Conservation (phyloP, 352 stramenopile species). For the Phytophthora parvispora region DNA sequence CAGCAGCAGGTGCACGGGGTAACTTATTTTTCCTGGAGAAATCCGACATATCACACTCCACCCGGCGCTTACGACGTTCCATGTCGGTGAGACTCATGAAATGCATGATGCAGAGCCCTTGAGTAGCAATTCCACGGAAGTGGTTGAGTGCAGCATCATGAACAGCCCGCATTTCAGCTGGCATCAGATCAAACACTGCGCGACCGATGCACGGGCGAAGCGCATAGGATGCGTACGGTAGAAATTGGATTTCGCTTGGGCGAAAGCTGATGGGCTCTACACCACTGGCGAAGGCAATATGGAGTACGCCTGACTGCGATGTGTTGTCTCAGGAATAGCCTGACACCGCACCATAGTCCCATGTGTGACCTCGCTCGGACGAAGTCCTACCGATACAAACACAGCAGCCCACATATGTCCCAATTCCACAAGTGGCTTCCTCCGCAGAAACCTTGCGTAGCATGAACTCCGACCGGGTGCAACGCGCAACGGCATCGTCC, state of each 20-base stretch:
- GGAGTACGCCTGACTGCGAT: slow-evolving; percentile 4
- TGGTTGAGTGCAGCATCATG: neutral
- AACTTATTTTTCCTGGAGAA: slow-evolving; percentile 13
- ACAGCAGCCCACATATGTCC: slow-evolving; percentile 6
- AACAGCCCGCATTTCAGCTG: neutral
- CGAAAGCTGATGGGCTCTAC: neutral
- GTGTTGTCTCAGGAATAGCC: slow-evolving; percentile 2
- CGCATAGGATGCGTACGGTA: neutral
- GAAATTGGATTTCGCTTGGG: neutral
- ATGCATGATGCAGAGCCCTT: slow-evolving; percentile 5
- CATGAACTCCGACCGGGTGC: neutral
- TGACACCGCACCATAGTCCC: neutral
- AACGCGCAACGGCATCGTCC: neutral
- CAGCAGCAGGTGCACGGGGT: neutral
- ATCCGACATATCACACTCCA: neutral
- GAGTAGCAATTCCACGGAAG: slow-evolving; percentile 1
- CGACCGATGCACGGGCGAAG: neutral
- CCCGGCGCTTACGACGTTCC: neutral
- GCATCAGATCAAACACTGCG: neutral
- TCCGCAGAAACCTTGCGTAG: neutral
- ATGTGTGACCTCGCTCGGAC: neutral
- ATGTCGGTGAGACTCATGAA: neutral
- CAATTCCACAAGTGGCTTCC: neutral
- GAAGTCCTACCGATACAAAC: neutral
- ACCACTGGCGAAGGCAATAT: neutral